Evolutionary conservation across 140 eudicot species (phyloP).

Genomic region (Senecio squalidus): DNA sequence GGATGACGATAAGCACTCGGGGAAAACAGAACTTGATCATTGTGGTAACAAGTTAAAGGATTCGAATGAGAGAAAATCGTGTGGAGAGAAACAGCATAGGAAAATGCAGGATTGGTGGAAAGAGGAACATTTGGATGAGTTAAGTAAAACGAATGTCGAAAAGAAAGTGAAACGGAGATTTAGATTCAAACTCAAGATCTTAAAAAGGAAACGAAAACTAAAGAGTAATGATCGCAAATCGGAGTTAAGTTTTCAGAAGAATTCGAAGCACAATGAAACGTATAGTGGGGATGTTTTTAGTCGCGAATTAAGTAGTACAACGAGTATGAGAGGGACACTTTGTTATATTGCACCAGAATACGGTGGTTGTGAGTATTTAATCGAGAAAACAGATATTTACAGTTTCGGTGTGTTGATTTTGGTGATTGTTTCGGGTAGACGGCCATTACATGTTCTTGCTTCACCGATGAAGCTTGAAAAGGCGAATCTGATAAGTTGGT

Average conservation of each 20-base stretch:
- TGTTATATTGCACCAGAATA: constrained; percentile 95
- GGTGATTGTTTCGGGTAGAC: constrained; percentile 83
- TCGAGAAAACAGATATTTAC: constrained; percentile 88
- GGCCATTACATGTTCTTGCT: constrained; percentile 84
- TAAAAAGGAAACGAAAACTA: constrained; percentile 27
- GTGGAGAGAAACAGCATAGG: constrained; percentile 42
- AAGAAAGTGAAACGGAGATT: constrained; percentile 39
- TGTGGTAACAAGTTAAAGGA: constrained; percentile 21
- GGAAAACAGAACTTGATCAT: constrained; percentile 30
- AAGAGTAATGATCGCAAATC: constrained; percentile 21
- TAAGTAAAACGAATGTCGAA: constrained; percentile 43
- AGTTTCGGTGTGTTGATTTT: constrained; percentile 87
- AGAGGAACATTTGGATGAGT: constrained; percentile 75
- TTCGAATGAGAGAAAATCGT: constrained; percentile 27
- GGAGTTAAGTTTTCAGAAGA: constrained; percentile 62
- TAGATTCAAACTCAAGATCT: constrained; percentile 40
- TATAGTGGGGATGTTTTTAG: constrained; percentile 89
- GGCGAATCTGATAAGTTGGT: constrained; percentile 93
- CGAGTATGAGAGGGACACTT: constrained; percentile 97
- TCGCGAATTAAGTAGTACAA: constrained; percentile 92
- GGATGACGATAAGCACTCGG: constrained; percentile 56
- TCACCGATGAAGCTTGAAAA: constrained; percentile 98
- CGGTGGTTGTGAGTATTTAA: constrained; percentile 62
- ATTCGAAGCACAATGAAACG: constrained; percentile 57
- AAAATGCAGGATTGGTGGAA: constrained; percentile 99